phyloP scores from a whole-genome alignment of 1,284 basidiomycete species.

The Macrocybe sp. region DNA sequence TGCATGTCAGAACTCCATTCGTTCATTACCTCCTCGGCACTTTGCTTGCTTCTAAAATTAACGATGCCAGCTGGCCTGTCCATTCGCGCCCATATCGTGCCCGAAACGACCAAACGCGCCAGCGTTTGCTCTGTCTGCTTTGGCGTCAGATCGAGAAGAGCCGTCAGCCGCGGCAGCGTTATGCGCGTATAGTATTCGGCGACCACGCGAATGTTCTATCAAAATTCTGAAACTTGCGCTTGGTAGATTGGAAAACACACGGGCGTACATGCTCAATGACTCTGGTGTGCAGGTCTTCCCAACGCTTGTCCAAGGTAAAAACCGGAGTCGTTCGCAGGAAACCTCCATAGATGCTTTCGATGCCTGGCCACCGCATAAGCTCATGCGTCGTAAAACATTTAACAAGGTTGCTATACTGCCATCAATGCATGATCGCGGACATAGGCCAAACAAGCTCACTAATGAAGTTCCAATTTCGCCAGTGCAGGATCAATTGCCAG shows the following conservation, averaged over 20 bases:
- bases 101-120: slow-evolving; percentile 85
- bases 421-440: slow-evolving; percentile 8
- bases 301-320: slow-evolving; percentile 78
- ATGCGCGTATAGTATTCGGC: slow-evolving; percentile 95
- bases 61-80: slow-evolving; percentile 91
- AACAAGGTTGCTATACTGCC: slow-evolving; percentile 70
- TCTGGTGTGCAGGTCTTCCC: slow-evolving; percentile 94
- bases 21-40: slow-evolving; percentile 90
- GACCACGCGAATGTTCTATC: slow-evolving; percentile 92
- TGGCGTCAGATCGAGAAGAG: slow-evolving; percentile 82
- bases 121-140: slow-evolving; percentile 86
- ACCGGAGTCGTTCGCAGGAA: slow-evolving; percentile 79
- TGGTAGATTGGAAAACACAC: slow-evolving; percentile 1
- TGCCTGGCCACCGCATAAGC: slow-evolving; percentile 98
- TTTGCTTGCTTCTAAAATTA: slow-evolving; percentile 75
- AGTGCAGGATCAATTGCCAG: slow-evolving; percentile 77
- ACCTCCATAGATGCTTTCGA: slow-evolving; percentile 85
- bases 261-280: slow-evolving; percentile 88
- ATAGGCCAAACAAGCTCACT: slow-evolving; percentile 47
- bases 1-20: slow-evolving; percentile 96
- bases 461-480: slow-evolving; percentile 79
- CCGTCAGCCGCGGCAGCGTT: slow-evolving; percentile 76
- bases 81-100: slow-evolving; percentile 90
- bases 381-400: slow-evolving; percentile 97
- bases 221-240: slow-evolving; percentile 4